Percentiles rank a stretch among this genome's conserved stretches.
These are phyloP conservation scores for Pyricularia grisea DNA, from an alignment of 2,329 filamentous ascomycete species.

Conservation along the genomic window DNA sequence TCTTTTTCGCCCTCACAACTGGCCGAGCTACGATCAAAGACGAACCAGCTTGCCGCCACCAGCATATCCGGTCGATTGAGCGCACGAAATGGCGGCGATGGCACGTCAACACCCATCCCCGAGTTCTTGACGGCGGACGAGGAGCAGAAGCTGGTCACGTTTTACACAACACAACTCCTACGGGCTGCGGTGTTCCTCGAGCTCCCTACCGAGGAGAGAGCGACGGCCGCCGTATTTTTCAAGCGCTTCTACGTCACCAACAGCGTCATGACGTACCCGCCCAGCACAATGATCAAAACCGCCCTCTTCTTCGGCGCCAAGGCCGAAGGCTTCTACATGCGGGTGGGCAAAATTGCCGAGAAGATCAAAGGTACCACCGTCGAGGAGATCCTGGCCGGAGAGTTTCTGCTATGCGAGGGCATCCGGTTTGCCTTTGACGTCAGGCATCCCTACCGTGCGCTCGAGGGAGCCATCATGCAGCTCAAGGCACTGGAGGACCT, in stretches of 20 bases:
- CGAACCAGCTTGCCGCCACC: conserved; percentile 62
- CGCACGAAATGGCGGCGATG: conserved; percentile 34
- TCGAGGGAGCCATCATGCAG: conserved; percentile 83
- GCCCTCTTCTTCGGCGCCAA: conserved; percentile 91
- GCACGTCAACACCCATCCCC: conserved; percentile 41
- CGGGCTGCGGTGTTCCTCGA: conserved; percentile 46
- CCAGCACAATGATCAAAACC: conserved; percentile 79
- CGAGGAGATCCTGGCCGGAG: conserved; percentile 79
- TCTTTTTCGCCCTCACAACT: conserved; percentile 74
- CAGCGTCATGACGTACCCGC: conserved; percentile 92
- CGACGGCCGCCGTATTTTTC: conserved; percentile 81
- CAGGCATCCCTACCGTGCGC: conserved; percentile 76
- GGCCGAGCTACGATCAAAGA: conserved; percentile 61
- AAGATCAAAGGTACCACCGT: conserved; percentile 61
- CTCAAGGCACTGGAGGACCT: conserved; percentile 58
- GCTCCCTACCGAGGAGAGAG: conserved; percentile 42
- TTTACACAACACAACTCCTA: conserved; percentile 56
- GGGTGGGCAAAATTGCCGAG: conserved; percentile 53
- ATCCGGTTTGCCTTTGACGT: conserved; percentile 92
- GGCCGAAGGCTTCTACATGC: conserved; percentile 74
- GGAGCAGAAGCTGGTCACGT: conserved; percentile 71
- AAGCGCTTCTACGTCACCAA: conserved; percentile 94
- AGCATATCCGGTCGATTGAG: conserved; percentile 51
- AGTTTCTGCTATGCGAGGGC: conserved; percentile 87
- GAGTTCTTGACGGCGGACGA: conserved; percentile 77